Base-by-base conservation (phyloP, 2,329 filamentous ascomycete species). In the Venturia carpophila region DNA sequence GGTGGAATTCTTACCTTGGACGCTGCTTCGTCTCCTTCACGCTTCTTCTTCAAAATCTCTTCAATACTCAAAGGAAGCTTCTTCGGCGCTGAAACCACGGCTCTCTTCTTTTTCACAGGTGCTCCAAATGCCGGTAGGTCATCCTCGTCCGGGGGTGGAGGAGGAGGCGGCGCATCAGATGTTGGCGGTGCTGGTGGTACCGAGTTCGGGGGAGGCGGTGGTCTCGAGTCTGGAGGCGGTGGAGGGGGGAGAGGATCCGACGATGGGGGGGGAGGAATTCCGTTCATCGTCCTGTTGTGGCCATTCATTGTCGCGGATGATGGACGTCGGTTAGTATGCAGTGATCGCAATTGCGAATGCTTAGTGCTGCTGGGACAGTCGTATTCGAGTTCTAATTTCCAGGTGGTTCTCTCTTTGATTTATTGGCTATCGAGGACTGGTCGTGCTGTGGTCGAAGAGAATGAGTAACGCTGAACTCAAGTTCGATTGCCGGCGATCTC, bases 11-110 rank as follows among this genome's bases (percentile, higher is more conserved):
- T 69, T 78, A 85, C 83, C 77, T 94, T 96, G 65, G 90, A 84
- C 11, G 91, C 88, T 19, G 89, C 91, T 43, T 89, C 89, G 76
- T 94, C 91, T 37, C 90, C 88, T 67, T 90, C 91, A 73, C 89
- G 90, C 81, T 95, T 95, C 78, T 92, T 89, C 69, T 86, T 85
- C 27, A 96, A 78, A 5, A 96, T 83, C 70, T 96, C 90, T 75
- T 96, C 92, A 65, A 96, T 87, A 73, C 91, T 92, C 60, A 96
- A 79, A 10, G 89, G 89, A 71, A 71, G 76, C 68, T 69, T 78
- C 77, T 67, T 76, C 63, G 56, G 69, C 67, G 72, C 70, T 67
- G 76, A 70, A 15, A 11, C 5, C 3, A 27, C 27, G 3, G 34
- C n/a, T 17, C 10, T 61, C 49, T 64, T 63, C 49, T 64, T 63